Percentiles rank a stretch among this genome's conserved stretches.
Conservation (phyloP, 768 basidiomycete species). For the Cantharellus cinnabarinus region DNA sequence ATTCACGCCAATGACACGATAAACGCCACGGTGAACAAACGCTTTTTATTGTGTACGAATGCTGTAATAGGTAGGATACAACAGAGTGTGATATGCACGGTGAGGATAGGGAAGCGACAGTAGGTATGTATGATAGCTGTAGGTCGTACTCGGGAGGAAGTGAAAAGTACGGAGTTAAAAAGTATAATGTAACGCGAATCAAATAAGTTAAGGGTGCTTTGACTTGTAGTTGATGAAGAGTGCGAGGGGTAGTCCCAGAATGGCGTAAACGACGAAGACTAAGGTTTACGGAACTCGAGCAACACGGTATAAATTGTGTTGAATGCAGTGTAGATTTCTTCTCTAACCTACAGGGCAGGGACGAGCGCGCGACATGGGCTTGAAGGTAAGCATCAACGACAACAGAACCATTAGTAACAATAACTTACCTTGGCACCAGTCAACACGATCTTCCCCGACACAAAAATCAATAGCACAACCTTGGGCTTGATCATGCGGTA, state of each 20-base stretch:
- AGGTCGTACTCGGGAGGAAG: neutral
- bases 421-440: constrained; percentile 88
- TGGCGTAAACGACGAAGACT: neutral
- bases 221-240: neutral
- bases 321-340: constrained; percentile 99
- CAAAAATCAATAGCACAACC: constrained; percentile 95
- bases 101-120: neutral
- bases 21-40: too few species aligned
- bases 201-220: neutral
- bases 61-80: neutral
- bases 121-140: neutral
- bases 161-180: neutral
- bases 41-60: neutral
- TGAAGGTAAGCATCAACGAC: constrained; percentile 18
- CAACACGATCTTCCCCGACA: constrained; percentile 96
- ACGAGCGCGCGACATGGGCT: constrained; percentile 19
- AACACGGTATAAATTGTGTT: constrained; percentile 98
- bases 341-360: constrained; percentile 47
- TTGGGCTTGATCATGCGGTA: constrained; percentile 99
- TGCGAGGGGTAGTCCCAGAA: neutral
- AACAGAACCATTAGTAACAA: constrained; percentile 19
- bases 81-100: neutral
- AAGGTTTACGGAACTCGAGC: constrained; percentile 80
- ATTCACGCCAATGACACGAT: too few species aligned
- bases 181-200: neutral